phyloP scores from a whole-genome alignment of 2,329 filamentous ascomycete species.

The Bipolaris gigantea region DNA sequence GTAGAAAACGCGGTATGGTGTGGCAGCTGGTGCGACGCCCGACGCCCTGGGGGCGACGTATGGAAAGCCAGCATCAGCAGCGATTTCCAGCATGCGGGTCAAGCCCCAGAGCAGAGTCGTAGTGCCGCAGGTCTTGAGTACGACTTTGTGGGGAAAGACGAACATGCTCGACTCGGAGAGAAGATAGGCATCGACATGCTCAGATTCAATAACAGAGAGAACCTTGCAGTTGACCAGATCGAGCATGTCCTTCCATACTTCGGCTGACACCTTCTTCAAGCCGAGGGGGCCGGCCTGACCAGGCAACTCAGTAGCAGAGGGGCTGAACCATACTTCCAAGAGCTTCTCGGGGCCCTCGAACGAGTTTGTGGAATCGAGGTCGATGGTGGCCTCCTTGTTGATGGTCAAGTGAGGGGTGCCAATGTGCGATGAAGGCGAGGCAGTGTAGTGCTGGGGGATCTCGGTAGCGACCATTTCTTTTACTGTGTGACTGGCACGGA shows the following conservation, averaged over 20 bases:
- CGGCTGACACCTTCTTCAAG: constrained; percentile 79
- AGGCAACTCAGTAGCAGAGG: constrained; percentile 73
- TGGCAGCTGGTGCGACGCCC: constrained; percentile 74
- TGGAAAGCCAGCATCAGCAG: constrained; percentile 88
- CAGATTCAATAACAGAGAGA: constrained; percentile 87
- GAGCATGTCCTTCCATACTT: constrained; percentile 94
- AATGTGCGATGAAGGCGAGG: constrained; percentile 74
- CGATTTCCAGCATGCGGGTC: constrained; percentile 89
- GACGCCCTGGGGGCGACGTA: constrained; percentile 69
- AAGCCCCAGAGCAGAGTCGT: constrained; percentile 90
- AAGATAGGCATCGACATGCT: constrained; percentile 93
- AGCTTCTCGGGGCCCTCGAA: constrained; percentile 99
- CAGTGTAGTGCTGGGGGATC: constrained; percentile 78
- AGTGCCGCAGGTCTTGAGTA: constrained; percentile 97
- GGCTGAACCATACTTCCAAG: constrained; percentile 96
- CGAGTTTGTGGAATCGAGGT: constrained; percentile 91
- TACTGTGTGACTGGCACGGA: constrained; percentile 28
- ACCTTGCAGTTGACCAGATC: constrained; percentile 99
- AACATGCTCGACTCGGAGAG: constrained; percentile 99
- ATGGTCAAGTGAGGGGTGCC: constrained; percentile 91
- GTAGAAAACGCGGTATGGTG: constrained; percentile 95
- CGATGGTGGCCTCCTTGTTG: constrained; percentile 88
- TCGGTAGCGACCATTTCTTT: constrained; percentile 82
- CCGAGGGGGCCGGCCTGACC: constrained; percentile 71
- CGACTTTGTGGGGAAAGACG: constrained; percentile 98